phyloP scores from a whole-genome alignment of 2,329 filamentous ascomycete genomes.

The Pseudogymnoascus sp. region DNA sequence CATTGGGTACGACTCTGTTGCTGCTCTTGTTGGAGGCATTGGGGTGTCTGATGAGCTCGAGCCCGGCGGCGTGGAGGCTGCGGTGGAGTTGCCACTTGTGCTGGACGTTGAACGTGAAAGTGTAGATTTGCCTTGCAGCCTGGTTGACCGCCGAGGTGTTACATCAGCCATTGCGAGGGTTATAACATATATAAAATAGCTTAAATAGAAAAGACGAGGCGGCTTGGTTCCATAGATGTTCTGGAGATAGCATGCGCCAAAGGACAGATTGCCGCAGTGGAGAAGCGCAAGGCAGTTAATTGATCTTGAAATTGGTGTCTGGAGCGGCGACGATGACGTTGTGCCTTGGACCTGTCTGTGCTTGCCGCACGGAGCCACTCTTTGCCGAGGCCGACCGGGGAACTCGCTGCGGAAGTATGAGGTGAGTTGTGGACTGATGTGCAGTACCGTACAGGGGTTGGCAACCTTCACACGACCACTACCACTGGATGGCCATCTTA shows the following conservation, averaged over 20 bases:
- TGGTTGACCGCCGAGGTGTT: constrained; percentile 23
- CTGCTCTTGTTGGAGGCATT: constrained; percentile 7
- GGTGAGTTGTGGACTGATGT: constrained; percentile 4
- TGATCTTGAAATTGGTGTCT: constrained; percentile 1
- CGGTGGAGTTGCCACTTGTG: background rate
- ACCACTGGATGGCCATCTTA: background rate
- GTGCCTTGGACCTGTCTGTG: constrained; percentile 8
- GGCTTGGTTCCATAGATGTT: constrained; percentile 11
- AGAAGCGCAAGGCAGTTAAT: constrained; percentile 1
- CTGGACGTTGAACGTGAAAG: background rate
- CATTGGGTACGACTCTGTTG: constrained; percentile 8
- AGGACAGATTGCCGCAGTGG: constrained; percentile 15
- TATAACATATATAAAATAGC: constrained; percentile 19
- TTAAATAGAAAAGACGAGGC: background rate
- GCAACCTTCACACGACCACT: constrained; percentile 1
- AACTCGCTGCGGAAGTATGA: background rate
- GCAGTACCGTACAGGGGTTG: background rate
- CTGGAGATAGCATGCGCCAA: constrained; percentile 13
- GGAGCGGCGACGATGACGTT: constrained; percentile 16
- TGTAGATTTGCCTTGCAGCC: constrained; percentile 19
- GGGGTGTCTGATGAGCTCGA: constrained; percentile 10
- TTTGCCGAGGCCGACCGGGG: background rate
- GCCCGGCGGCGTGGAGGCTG: constrained; percentile 11
- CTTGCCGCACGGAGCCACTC: background rate
- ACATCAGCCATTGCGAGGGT: constrained; percentile 17